Evolutionary conservation across 805 yeast genomes (phyloP).

Genomic region (Candida tammaniensis): DNA sequence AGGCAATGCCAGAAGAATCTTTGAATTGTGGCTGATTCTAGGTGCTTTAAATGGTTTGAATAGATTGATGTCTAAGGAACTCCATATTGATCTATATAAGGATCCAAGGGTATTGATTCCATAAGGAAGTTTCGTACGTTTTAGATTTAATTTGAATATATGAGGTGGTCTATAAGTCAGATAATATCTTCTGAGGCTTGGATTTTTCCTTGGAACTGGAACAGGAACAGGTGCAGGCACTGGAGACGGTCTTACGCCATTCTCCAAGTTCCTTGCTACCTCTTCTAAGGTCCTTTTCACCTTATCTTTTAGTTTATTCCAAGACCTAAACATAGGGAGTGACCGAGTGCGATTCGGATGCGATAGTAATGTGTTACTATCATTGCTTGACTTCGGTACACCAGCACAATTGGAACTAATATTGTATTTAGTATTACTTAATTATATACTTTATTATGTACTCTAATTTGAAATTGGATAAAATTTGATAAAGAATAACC

Average conservation of each 20-base stretch:
- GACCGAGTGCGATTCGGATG: too few species aligned
- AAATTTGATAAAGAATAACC: too few species aligned
- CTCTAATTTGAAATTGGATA: too few species aligned
- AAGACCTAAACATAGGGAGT: slow-evolving; percentile 11
- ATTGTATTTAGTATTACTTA: too few species aligned
- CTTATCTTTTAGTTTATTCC: slow-evolving; percentile 12
- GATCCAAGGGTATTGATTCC: slow-evolving; percentile 1
- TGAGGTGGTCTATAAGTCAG: slow-evolving; percentile 6
- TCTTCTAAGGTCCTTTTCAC: slow-evolving; percentile 13
- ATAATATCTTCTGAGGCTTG: slow-evolving; percentile 3
- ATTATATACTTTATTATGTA: too few species aligned
- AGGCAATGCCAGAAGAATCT: not conserved
- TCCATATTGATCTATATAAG: not conserved
- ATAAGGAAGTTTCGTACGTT: slow-evolving; percentile 1
- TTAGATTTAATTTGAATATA: not conserved
- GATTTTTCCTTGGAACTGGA: slow-evolving; percentile 1
- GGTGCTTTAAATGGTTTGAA: not conserved
- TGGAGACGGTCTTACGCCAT: slow-evolving; percentile 6
- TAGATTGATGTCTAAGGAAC: slow-evolving; percentile 2
- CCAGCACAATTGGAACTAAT: too few species aligned
- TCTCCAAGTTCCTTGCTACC: slow-evolving; percentile 10
- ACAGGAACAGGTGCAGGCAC: slow-evolving; percentile 8
- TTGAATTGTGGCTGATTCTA: slow-evolving; percentile 1
- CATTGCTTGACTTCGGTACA: too few species aligned
- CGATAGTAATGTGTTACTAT: not conserved